Percentiles rank a stretch among this genome's conserved stretches.
Conservation (phyloP, 2,329 filamentous ascomycete genomes). For the Alternaria burnsii region DNA sequence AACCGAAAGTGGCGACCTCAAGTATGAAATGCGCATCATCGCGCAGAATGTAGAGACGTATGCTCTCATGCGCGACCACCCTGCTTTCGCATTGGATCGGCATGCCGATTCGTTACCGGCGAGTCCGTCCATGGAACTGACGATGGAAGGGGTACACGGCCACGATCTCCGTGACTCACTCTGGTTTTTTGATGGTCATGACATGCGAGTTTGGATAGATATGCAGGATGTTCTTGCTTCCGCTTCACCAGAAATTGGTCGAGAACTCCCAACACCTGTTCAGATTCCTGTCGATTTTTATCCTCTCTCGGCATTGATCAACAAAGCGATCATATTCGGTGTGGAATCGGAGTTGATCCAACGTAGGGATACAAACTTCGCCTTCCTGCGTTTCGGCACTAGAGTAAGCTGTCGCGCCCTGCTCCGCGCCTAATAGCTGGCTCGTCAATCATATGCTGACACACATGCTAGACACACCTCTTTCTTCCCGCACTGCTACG, state of each 20-base stretch:
- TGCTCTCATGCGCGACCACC: slow-evolving; percentile 87
- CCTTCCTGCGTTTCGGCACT: slow-evolving; percentile 86
- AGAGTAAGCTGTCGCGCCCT: slow-evolving; percentile 66
- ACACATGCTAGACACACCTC: slow-evolving; percentile 76
- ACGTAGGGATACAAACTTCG: slow-evolving; percentile 88
- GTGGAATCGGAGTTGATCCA: slow-evolving; percentile 95
- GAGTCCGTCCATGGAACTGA: slow-evolving; percentile 59
- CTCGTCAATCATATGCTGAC: slow-evolving; percentile 25
- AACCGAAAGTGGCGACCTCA: slow-evolving; percentile 82
- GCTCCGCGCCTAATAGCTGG: slow-evolving; percentile 13
- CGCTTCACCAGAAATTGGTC: slow-evolving; percentile 69
- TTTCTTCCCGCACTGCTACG: slow-evolving; percentile 89
- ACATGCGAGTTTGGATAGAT: slow-evolving; percentile 88
- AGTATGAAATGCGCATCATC: slow-evolving; percentile 98
- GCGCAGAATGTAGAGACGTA: slow-evolving; percentile 97
- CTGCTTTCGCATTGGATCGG: slow-evolving; percentile 57
- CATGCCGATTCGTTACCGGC: slow-evolving; percentile 59
- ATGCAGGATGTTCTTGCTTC: slow-evolving; percentile 82
- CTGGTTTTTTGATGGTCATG: slow-evolving; percentile 91
- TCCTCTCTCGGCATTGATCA: slow-evolving; percentile 84
- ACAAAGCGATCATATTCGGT: slow-evolving; percentile 88
- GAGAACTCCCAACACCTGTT: slow-evolving; percentile 77
- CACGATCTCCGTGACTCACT: slow-evolving; percentile 81
- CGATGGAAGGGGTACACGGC: slow-evolving; percentile 56
- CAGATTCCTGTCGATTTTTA: slow-evolving; percentile 93